A percentile compares a stretch with the other conserved stretches of the same genome.
These are phyloP conservation scores for Collybiopsis confluens DNA, from an alignment of 768 basidiomycete species.

Conservation along the genomic window DNA sequence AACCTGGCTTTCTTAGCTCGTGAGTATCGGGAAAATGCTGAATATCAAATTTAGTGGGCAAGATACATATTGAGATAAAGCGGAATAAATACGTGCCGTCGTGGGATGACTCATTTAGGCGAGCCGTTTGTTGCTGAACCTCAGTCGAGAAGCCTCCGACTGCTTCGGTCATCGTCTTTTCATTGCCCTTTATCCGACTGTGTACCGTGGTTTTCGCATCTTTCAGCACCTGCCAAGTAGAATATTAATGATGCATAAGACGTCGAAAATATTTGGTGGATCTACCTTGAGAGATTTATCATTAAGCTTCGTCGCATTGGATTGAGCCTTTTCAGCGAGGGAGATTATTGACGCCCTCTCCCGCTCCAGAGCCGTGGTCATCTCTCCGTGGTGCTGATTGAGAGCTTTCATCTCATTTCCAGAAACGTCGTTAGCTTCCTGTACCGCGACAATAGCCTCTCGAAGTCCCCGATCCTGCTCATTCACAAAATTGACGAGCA, in stretches of 20 bases:
- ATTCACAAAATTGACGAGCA: conserved; percentile 67
- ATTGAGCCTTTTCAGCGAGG: conserved; percentile 39
- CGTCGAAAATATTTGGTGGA: not conserved
- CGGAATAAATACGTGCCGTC: conserved; percentile 32
- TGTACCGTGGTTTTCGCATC: conserved; percentile 36
- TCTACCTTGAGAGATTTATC: conserved; percentile 63
- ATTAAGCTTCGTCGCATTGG: conserved; percentile 49
- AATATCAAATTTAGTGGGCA: not conserved
- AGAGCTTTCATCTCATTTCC: conserved; percentile 48
- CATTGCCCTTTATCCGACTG: conserved; percentile 40
- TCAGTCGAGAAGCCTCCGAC: conserved; percentile 47
- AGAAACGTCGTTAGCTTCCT: conserved; percentile 51
- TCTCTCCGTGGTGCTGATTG: conserved; percentile 41
- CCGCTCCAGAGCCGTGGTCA: conserved; percentile 36
- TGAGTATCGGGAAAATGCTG: conserved; percentile 59
- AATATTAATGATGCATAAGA: not conserved
- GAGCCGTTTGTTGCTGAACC: conserved; percentile 44
- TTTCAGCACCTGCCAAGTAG: conserved; percentile 32
- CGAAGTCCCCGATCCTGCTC: conserved; percentile 65
- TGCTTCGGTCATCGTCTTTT: conserved; percentile 40
- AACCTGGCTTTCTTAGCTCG: conserved; percentile 66
- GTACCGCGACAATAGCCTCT: conserved; percentile 49
- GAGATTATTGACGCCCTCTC: conserved; percentile 38
- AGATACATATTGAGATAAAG: not conserved
- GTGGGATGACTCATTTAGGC: conserved; percentile 37